phyloP scores from a whole-genome alignment of 345 rosid genomes.

The Citrus mangshanensis region DNA sequence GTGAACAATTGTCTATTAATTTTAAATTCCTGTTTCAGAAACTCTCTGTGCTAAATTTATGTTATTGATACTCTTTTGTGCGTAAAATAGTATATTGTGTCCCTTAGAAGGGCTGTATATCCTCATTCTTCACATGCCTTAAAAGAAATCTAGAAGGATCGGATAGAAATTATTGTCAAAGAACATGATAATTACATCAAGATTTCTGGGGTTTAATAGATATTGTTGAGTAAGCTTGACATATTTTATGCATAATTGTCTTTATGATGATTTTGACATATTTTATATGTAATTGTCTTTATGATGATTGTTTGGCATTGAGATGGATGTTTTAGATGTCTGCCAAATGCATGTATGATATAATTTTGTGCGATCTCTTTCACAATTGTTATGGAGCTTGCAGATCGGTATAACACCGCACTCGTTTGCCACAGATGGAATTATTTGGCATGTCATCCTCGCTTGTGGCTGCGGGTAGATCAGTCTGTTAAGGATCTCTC shows the following conservation, averaged over 20 bases:
- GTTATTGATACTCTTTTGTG: not conserved
- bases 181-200: not conserved
- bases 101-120: not conserved
- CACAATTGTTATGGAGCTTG: constrained; percentile 62
- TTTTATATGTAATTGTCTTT: not conserved
- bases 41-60: not conserved
- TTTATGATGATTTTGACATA: not conserved
- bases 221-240: not conserved
- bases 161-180: no score
- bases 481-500: constrained; percentile 53
- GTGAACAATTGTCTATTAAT: not conserved
- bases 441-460: constrained; percentile 94
- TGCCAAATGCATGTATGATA: not conserved
- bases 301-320: not conserved
- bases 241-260: not conserved
- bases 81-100: not conserved
- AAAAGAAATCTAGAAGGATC: not conserved
- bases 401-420: constrained; percentile 99
- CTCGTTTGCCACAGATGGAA: constrained; percentile 99
- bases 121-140: not conserved
- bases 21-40: not conserved
- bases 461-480: constrained; percentile 90
- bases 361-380: constrained; percentile 30
- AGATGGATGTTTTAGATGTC: not conserved
- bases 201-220: not conserved